Evolutionary conservation across 352 stramenopile species (phyloP).

Genomic region (Phytophthora constricta): DNA sequence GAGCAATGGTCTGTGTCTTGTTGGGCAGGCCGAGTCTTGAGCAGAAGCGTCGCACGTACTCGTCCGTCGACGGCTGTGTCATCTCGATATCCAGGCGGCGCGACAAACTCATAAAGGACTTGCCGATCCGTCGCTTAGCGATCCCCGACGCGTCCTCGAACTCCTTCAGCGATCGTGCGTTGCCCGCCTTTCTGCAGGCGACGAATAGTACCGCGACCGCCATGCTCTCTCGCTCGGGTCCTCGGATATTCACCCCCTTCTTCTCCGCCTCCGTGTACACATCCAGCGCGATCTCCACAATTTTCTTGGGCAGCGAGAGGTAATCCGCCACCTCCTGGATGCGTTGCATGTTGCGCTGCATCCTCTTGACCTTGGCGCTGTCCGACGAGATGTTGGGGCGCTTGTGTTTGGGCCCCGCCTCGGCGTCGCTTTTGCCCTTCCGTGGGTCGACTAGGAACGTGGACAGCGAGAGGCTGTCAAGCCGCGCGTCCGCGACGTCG

Average conservation of each 20-base stretch:
- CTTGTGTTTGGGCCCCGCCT: slow-evolving; percentile 47
- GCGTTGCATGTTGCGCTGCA: slow-evolving; percentile 69
- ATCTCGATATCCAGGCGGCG: slow-evolving; percentile 67
- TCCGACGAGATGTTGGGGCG: slow-evolving; percentile 68
- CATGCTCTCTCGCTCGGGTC: slow-evolving; percentile 73
- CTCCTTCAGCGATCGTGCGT: slow-evolving; percentile 77
- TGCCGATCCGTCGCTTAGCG: slow-evolving; percentile 79
- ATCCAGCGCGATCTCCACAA: slow-evolving; percentile 76
- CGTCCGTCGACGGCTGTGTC: slow-evolving; percentile 70
- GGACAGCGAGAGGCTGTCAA: slow-evolving; percentile 67
- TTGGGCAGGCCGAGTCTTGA: slow-evolving; percentile 72
- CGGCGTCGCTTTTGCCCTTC: slow-evolving; percentile 39
- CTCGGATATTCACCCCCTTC: slow-evolving; percentile 67
- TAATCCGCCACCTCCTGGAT: slow-evolving; percentile 76
- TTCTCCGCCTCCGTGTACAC: slow-evolving; percentile 75
- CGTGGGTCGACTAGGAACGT: slow-evolving; percentile 73
- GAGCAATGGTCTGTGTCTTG: slow-evolving; percentile 81
- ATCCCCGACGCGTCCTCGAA: slow-evolving; percentile 78
- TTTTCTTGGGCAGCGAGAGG: slow-evolving; percentile 71
- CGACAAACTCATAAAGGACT: slow-evolving; percentile 77
- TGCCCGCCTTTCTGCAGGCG: slow-evolving; percentile 69
- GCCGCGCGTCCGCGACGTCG: slow-evolving; percentile 63
- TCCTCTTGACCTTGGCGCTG: slow-evolving; percentile 62
- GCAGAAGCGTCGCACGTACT: slow-evolving; percentile 83
- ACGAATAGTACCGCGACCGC: slow-evolving; percentile 74